phyloP scores from a whole-genome alignment of 805 yeast species.

The Sporopachydermia lactativora region DNA sequence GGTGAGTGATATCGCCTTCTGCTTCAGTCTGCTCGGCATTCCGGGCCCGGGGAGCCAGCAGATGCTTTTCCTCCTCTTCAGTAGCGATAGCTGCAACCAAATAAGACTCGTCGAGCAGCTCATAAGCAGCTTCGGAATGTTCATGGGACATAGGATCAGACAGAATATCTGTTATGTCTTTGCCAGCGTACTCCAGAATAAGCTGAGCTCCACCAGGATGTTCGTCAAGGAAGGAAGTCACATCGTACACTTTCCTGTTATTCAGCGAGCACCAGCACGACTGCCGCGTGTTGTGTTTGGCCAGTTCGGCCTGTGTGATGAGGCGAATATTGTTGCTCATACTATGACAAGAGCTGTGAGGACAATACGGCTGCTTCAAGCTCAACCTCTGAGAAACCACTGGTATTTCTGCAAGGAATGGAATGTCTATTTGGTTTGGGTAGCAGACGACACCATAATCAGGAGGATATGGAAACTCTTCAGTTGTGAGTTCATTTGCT shows the following conservation, averaged over 20 bases:
- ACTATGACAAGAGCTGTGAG: too few species aligned
- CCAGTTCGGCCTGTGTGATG: conserved; percentile 37
- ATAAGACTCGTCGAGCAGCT: conserved; percentile 69
- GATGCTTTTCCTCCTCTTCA: conserved; percentile 57
- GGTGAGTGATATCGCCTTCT: not conserved
- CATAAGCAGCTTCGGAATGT: conserved; percentile 78
- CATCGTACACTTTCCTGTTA: conserved; percentile 72
- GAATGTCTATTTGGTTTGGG: too few species aligned
- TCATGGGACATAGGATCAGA: conserved; percentile 59
- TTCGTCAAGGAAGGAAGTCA: conserved; percentile 55
- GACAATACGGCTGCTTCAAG: too few species aligned
- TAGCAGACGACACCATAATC: too few species aligned
- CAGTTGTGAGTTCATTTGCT: too few species aligned
- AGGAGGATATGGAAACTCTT: too few species aligned
- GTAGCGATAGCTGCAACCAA: conserved; percentile 78
- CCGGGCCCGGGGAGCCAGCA: conserved; percentile 38
- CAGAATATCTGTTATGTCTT: conserved; percentile 50
- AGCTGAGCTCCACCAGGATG: conserved; percentile 59
- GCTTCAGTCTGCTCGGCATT: conserved; percentile 14
- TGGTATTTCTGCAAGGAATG: too few species aligned
- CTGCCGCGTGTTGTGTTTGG: conserved; percentile 31
- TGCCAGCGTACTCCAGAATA: conserved; percentile 34
- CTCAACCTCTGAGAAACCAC: too few species aligned
- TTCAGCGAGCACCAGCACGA: conserved; percentile 62
- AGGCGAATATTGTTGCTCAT: conserved; percentile 34